Conservation (phyloP, 345 rosid genomes). For the Fremontodendron californicum region DNA sequence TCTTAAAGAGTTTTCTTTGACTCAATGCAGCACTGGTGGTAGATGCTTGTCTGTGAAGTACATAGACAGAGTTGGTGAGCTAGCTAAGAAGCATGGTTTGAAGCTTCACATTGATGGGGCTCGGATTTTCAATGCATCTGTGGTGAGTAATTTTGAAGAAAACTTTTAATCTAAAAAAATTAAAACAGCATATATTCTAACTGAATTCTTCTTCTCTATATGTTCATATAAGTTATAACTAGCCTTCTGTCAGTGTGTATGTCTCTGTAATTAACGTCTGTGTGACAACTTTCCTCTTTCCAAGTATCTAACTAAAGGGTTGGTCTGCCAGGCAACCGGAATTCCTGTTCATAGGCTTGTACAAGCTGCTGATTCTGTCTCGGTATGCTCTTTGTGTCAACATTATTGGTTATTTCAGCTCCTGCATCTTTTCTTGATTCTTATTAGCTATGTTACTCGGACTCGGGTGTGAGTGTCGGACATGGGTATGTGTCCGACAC, state of each 20-base stretch:
- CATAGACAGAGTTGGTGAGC: conserved; percentile 69
- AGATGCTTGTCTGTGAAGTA: conserved; percentile 70
- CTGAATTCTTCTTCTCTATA: background rate
- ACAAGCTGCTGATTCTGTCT: conserved; percentile 84
- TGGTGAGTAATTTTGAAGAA: conserved; percentile 43
- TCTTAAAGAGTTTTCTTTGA: conserved; percentile 2
- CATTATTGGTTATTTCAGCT: background rate
- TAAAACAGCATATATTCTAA: background rate
- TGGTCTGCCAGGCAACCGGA: conserved; percentile 61
- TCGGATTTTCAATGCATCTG: conserved; percentile 87
- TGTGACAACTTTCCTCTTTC: background rate
- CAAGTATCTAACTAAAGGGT: conserved; percentile 20
- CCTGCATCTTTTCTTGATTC: background rate
- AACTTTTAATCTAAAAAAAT: background rate
- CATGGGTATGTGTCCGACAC: too few species aligned
- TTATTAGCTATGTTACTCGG: too few species aligned
- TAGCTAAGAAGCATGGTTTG: conserved; percentile 76
- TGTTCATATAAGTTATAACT: background rate
- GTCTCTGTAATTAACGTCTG: background rate
- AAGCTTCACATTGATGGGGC: conserved; percentile 98
- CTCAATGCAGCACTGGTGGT: conserved; percentile 74
- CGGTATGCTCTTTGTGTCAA: conserved; percentile 35
- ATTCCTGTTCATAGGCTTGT: conserved; percentile 81
- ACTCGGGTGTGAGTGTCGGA: too few species aligned
- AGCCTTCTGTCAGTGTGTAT: background rate